Evolutionary conservation across 495 filamentous ascomycete species (phyloP).

Genomic region (Neurospora terricola): DNA sequence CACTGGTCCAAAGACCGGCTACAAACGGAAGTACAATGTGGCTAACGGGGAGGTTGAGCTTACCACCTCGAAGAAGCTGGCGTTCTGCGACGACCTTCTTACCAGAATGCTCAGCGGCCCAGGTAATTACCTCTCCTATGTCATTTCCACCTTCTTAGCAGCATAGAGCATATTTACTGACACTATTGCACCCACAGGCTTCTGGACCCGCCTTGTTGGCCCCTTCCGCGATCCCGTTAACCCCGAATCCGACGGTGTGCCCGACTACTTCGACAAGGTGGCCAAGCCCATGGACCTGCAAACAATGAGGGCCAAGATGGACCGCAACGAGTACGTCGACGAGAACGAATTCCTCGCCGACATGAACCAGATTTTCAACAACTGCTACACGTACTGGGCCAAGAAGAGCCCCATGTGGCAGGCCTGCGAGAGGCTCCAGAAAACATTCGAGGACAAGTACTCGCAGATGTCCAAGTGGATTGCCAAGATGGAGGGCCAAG

Average conservation of each 20-base stretch:
- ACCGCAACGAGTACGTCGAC: conserved; percentile 27
- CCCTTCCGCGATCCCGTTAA: conserved; percentile 40
- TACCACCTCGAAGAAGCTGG: conserved; percentile 35
- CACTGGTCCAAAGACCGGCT: conserved; percentile 1
- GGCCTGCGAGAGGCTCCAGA: conserved; percentile 36
- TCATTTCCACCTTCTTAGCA: neutral
- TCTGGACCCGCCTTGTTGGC: conserved; percentile 48
- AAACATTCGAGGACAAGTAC: conserved; percentile 42
- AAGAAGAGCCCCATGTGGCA: conserved; percentile 33
- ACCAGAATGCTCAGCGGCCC: conserved; percentile 44
- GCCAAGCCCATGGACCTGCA: conserved; percentile 39
- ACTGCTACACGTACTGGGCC: conserved; percentile 39
- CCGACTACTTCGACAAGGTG: conserved; percentile 38
- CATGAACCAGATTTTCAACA: conserved; percentile 39
- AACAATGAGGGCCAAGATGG: conserved; percentile 42
- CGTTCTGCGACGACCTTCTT: conserved; percentile 41
- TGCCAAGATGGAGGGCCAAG: conserved; percentile 35
- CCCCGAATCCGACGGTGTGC: conserved; percentile 34
- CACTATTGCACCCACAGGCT: conserved; percentile 23
- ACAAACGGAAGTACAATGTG: conserved; percentile 20
- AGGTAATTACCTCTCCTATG: conserved; percentile 20
- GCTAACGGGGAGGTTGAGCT: conserved; percentile 12
- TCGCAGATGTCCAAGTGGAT: conserved; percentile 40
- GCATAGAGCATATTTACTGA: neutral
- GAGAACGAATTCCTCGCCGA: conserved; percentile 36